Evolutionary conservation across 257 asterid species (phyloP), one percentile per base, ranked within the genome.

Genomic region (Solanum chmielewskii): DNA sequence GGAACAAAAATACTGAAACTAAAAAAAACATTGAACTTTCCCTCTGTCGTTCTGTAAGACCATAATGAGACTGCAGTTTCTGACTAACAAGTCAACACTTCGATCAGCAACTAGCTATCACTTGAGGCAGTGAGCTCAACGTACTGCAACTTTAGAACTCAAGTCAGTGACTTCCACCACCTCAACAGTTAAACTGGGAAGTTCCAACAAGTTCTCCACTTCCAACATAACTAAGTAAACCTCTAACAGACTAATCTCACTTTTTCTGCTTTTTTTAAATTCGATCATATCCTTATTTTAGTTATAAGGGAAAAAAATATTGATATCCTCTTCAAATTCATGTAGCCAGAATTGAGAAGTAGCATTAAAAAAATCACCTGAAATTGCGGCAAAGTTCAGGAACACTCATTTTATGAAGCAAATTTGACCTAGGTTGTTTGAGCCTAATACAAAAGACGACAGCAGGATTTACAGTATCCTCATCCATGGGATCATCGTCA

Each of bases 341-440:
- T 60, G 27, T 60, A 60, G 68, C 6, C 68, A 60, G 68, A 62
- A n/a, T 62, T 56, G 64, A 20, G 25, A 56, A 3, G 25, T 20
- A 56, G 64, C 64, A 62, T 18, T 4, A 29, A 18, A 45, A 52
- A 39, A 29, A 18, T 83, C 91, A 95, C 99, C 99, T 97, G 87
- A 97, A 97, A 84, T 93, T 95, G 29, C 99, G 98, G 90, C 99
- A 97, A 47, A 97, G 99, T 91, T 97, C 99, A 2, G 99, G 99
- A 87, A 97, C 98, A 84, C 98, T 94, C 99, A 97, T 97, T 87
- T 97, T 97, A 82, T 95, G 94, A 90, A 93, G 91, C 91, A 95
- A 91, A 91, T 91, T 97, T 15, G 96, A 92, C 90, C 85, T 94
- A 0, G 97, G 98, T 90, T 97, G 99, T 91, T 92, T 94, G 31